Evolutionary conservation across 176 grass and related monocot species (phyloP).

Genomic region (Hyparrhenia diplandra): DNA sequence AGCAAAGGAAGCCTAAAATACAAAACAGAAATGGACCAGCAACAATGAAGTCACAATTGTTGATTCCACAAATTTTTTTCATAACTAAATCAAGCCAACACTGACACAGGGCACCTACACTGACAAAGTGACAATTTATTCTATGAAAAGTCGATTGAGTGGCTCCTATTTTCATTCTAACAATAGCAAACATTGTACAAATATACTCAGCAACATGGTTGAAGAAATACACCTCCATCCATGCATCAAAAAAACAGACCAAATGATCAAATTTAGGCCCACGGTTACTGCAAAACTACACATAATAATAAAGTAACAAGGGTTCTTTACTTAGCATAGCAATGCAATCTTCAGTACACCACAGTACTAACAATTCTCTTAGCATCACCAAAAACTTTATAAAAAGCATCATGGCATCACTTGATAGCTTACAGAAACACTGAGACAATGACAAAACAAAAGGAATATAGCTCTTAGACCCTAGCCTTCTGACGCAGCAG

Average conservation of each 20-base stretch:
- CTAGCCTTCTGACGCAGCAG: constrained; percentile 17
- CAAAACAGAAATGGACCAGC: background rate
- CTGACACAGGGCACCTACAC: background rate
- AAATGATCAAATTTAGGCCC: background rate
- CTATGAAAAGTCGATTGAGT: too few species aligned
- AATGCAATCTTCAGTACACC: constrained; percentile 26
- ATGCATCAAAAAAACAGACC: background rate
- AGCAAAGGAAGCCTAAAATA: background rate
- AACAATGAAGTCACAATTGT: background rate
- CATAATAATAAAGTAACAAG: background rate
- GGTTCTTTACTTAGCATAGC: constrained; percentile 22
- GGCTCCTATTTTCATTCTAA: background rate
- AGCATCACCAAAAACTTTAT: constrained; percentile 29
- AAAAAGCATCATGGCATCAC: constrained; percentile 40
- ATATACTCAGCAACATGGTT: background rate
- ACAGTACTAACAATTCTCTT: constrained; percentile 11
- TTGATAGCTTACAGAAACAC: constrained; percentile 41
- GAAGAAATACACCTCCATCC: background rate
- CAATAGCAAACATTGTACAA: too few species aligned
- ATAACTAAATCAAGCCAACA: background rate
- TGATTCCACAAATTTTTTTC: background rate
- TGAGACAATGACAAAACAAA: constrained; percentile 27
- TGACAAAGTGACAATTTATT: background rate
- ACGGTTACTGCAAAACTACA: background rate
- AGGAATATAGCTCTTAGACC: constrained; percentile 35